Conservation (phyloP, 2,329 filamentous ascomycete genomes). For the Colletotrichum phormii region DNA sequence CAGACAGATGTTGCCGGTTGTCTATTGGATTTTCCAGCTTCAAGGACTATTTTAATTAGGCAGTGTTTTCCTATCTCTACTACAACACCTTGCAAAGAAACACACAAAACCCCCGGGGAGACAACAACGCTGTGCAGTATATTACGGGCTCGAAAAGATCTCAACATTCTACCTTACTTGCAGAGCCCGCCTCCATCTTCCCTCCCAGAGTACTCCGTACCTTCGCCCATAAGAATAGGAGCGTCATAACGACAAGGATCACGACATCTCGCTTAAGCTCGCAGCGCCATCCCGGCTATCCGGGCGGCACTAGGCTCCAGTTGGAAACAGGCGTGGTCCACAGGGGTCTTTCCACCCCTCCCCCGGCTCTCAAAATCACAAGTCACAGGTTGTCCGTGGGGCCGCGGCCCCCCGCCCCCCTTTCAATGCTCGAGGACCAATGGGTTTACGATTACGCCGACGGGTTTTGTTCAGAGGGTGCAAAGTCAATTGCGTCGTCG, state of each 20-base stretch:
- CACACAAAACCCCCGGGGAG: no score
- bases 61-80: no score
- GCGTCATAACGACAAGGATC: slow-evolving; percentile 9
- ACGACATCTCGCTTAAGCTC: background rate
- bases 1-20: background rate
- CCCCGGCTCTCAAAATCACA: no score
- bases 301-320: background rate
- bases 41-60: no score
- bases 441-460: slow-evolving; percentile 13
- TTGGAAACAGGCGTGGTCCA: background rate
- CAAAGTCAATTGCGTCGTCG: slow-evolving; percentile 14
- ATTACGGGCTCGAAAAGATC: no score
- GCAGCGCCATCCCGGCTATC: background rate
- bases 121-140: no score
- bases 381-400: background rate
- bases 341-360: background rate
- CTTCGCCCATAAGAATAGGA: no score
- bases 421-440: background rate
- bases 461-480: background rate
- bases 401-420: background rate
- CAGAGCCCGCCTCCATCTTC: no score
- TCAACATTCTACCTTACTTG: no score
- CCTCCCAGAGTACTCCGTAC: no score
- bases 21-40: no score
- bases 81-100: no score